Evolutionary conservation across 345 rosid genomes (phyloP), one percentile per base, ranked within the genome.

Genomic region (Salix exigua): DNA sequence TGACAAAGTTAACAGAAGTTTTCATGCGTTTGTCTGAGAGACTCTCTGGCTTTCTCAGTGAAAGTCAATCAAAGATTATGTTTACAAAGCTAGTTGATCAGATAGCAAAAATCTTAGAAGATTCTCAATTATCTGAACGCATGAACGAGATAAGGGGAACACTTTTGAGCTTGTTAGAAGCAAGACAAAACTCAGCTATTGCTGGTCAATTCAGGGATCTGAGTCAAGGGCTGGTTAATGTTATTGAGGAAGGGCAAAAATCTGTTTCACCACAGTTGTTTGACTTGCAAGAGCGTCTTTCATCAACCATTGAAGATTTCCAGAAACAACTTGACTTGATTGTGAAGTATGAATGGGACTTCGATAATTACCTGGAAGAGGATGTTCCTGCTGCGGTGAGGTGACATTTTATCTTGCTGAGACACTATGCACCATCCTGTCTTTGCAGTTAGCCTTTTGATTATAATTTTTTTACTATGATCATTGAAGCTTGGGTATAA

Each of bases 381-480:
- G 99, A 95, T 88, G 92, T 95, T 77, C 97, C 99, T 88, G 90
- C 97, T 80, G 98, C 87, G 97, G 99, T 95, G 89, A 90, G 99
- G 94, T 82, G 85, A 89, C 89, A 82, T 83, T 83, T 68, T 80
- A 73, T 78, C 67, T 83, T 83, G 67, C 61, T 85, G 74, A 68
- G 50, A 55, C 76, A 82, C 72, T 77, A 76, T 85, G 75, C 23
- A 40, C 60, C 73, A 53, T 35, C 65, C 30, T 58, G 7, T 65
- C 64, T 64, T 48, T 55, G 64, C 50, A 64, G 33, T 5, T 73
- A 60, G 7, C 44, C 65, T 74, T 31, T 18, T 33, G 0, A 25
- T 35, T 35, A 28, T 12, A 17, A 60, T 60, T 58, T 68, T 12
- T 3, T 30, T 60, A 21, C 23, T 28, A 44, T 8, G 14, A 30